Conservation (phyloP, 2,329 filamentous ascomycete species). For the Paracoccidioides lutzii region DNA sequence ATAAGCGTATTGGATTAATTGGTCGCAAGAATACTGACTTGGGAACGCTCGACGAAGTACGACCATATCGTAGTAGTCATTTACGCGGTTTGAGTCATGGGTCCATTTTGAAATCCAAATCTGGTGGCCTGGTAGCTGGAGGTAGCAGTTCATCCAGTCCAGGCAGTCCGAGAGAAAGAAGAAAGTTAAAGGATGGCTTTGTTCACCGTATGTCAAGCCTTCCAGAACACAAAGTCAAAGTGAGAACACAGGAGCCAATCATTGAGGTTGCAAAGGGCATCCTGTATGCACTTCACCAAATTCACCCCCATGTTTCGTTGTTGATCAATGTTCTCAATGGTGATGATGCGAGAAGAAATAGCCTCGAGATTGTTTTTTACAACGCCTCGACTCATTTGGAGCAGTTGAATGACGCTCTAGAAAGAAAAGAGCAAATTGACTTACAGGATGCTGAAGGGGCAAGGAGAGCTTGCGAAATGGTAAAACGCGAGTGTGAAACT, state of each 20-base stretch:
- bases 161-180: constrained; percentile 31
- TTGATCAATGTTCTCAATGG: constrained; percentile 36
- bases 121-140: constrained; percentile 20
- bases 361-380: constrained; percentile 44
- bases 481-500: constrained; percentile 36
- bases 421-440: constrained; percentile 36
- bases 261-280: constrained; percentile 45
- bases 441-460: constrained; percentile 39
- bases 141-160: constrained; percentile 32
- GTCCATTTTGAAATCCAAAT: constrained; percentile 35
- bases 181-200: constrained; percentile 30
- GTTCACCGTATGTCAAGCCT: constrained; percentile 44
- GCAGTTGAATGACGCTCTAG: constrained; percentile 42
- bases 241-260: constrained; percentile 35
- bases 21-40: constrained; percentile 44
- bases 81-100: constrained; percentile 46
- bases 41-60: constrained; percentile 40
- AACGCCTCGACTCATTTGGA: constrained; percentile 45
- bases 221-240: constrained; percentile 42
- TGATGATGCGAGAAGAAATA: constrained; percentile 35
- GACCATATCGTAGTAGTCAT: constrained; percentile 41
- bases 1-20: constrained; percentile 49
- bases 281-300: constrained; percentile 42
- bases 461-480: constrained; percentile 26
- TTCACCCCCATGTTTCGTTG: constrained; percentile 35